Conservation (phyloP, 305 asterid species). For the Fraxinus floribunda region DNA sequence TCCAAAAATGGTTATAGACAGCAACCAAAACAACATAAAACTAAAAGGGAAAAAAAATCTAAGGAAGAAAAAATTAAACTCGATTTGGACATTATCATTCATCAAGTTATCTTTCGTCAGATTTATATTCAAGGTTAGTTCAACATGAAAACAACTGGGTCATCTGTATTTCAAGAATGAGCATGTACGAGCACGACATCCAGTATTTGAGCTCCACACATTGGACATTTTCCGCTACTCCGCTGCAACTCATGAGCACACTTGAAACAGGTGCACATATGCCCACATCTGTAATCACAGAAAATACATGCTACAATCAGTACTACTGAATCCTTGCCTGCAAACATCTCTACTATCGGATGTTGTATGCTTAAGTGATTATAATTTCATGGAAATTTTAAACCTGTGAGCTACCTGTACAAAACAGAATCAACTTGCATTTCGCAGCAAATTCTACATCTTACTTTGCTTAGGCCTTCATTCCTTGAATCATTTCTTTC, state of each 20-base stretch:
- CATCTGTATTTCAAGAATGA: slow-evolving; percentile 33
- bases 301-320: neutral
- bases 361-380: neutral
- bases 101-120: neutral
- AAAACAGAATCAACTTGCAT: slow-evolving; percentile 64
- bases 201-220: slow-evolving; percentile 66
- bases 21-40: neutral
- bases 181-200: slow-evolving; percentile 62
- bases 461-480: slow-evolving; percentile 37
- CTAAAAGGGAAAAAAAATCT: neutral
- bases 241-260: slow-evolving; percentile 75
- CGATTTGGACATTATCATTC: neutral
- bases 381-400: neutral
- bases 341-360: neutral
- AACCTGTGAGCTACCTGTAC: slow-evolving; percentile 52
- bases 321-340: neutral
- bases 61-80: neutral
- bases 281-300: slow-evolving; percentile 68
- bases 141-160: slow-evolving; percentile 34
- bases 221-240: slow-evolving; percentile 70
- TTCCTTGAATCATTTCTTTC: slow-evolving; percentile 32
- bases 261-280: slow-evolving; percentile 86
- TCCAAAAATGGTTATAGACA: neutral
- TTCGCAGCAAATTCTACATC: slow-evolving; percentile 64
- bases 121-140: neutral